Evolutionary conservation across 2,329 filamentous ascomycete genomes (phyloP), one percentile per base, ranked within the genome.

Genomic region (Colletotrichum eremochloae): DNA sequence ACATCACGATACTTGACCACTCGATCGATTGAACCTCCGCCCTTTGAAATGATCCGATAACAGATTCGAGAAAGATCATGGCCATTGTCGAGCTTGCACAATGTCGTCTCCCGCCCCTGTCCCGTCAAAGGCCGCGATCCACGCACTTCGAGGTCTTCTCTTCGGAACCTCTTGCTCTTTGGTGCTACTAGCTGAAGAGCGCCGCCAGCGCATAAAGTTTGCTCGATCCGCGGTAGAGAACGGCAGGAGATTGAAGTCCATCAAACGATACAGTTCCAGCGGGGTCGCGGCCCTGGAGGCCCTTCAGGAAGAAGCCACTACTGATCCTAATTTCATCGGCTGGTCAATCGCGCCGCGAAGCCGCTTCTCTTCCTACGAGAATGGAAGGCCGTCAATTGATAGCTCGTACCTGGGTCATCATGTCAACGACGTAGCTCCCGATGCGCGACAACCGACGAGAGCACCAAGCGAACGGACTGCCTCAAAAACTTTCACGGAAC

Each of bases 101-200:
- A 88, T 88, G 86, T 82, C 84, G 65, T 78, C 84, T 68, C 81
- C 82, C 62, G 80, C 85, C 69, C 85, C 85, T 71, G 84, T 87
- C 68, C 87, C 87, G 60, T 89, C 88, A 48, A 86, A 87, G 80
- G 86, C 86, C 71, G 87, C 86, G 71, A 83, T 90, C 74, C 85
- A 87, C 78, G 85, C 87, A 71, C 85, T 90, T 46, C 86, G 87
- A 73, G 85, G 87, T 74, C 83, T 89, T 71, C 84, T 88, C 67
- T 79, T 90, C 20, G 88, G 88, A 63, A 89, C 88, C 2, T 88
- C 88, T 11, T 90, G 87, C 76, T 89, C 87, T 53, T 83, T 90
- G 67, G 84, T 86, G 62, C 78, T 88, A 36, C 81, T 90, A 67
- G 83, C 88, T 69, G 88, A 90, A 79, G 88, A 90, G 78, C 86